Conservation (phyloP, 1,284 basidiomycete species). For the Meira miltonrushii region DNA sequence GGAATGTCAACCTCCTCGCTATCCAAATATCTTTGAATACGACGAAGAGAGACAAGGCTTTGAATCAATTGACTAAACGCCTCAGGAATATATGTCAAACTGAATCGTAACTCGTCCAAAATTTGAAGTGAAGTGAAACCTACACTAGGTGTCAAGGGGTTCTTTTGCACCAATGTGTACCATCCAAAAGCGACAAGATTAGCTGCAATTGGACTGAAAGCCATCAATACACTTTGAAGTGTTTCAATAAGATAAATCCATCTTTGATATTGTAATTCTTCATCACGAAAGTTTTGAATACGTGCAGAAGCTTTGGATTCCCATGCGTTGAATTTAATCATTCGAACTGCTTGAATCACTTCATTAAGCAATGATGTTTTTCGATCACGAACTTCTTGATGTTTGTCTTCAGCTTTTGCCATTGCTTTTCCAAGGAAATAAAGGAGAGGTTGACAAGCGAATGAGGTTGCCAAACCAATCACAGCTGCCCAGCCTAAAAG, state of each 20-base stretch:
- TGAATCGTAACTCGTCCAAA: conserved; percentile 17
- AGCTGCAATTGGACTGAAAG: conserved; percentile 30
- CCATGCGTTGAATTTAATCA: conserved; percentile 43
- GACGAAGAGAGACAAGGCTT: conserved; percentile 70
- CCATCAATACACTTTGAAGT: conserved; percentile 22
- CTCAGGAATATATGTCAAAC: conserved; percentile 16
- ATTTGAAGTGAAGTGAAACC: conserved; percentile 26
- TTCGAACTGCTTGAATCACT: conserved; percentile 26
- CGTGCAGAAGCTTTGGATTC: conserved; percentile 25
- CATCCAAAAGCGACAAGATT: conserved; percentile 11
- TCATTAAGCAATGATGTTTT: conserved; percentile 30
- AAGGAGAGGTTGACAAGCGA: conserved; percentile 26
- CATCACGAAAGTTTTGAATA: conserved; percentile 15
- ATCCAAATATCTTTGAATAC: conserved; percentile 71
- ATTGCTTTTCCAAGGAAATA: conserved; percentile 14
- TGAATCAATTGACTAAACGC: conserved; percentile 50
- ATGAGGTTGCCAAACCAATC: conserved; percentile 21
- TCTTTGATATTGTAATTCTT: conserved; percentile 24
- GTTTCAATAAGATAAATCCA: conserved; percentile 16
- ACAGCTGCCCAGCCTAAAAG: conserved; percentile 35
- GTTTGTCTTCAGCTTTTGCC: conserved; percentile 4
- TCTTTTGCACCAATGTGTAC: conserved; percentile 10
- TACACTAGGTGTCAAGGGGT: conserved; percentile 4
- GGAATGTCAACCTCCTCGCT: conserved; percentile 68
- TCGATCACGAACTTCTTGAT: conserved; percentile 22